These are phyloP conservation scores for Podospora pseudocomata DNA, from an alignment of 495 filamentous ascomycete species.

Conservation along the genomic window DNA sequence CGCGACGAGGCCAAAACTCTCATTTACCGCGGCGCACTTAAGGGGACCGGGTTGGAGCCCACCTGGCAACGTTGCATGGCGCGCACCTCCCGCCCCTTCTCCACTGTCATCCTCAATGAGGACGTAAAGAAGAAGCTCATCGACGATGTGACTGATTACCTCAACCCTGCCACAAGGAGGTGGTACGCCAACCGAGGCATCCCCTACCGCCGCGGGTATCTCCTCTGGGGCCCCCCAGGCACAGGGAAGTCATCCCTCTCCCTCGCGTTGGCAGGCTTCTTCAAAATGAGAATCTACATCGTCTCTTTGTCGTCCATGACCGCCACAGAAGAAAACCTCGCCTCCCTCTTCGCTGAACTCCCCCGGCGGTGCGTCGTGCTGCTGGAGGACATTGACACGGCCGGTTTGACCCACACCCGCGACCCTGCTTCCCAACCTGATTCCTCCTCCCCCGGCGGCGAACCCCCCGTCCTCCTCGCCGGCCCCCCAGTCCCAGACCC, in stretches of 20 bases:
- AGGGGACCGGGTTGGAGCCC: conserved; percentile 31
- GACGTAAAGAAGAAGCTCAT: conserved; percentile 71
- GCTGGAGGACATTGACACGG: conserved; percentile 71
- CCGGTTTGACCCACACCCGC: conserved; percentile 62
- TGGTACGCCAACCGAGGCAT: conserved; percentile 79
- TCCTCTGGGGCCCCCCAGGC: conserved; percentile 88
- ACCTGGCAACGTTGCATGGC: conserved; percentile 54
- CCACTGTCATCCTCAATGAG: conserved; percentile 80
- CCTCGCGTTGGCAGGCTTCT: conserved; percentile 66
- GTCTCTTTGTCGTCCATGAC: conserved; percentile 60
- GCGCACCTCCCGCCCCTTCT: conserved; percentile 69
- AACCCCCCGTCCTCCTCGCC: conserved; percentile 24
- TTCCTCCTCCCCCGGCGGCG: conserved; percentile 36
- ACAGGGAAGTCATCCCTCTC: conserved; percentile 62
- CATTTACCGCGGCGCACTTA: conserved; percentile 58
- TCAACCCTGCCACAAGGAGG: conserved; percentile 66
- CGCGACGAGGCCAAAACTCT: conserved; percentile 60
- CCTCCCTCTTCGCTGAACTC: conserved; percentile 63
- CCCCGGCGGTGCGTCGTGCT: conserved; percentile 67
- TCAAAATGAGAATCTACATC: conserved; percentile 68
- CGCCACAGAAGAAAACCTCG: conserved; percentile 68
- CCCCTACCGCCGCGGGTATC: conserved; percentile 74
- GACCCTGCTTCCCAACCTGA: conserved; percentile 45
- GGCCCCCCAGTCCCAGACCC: conserved; percentile 18
- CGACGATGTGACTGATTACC: conserved; percentile 82